These are phyloP conservation scores for Tilletia indica DNA, from an alignment of 1,284 basidiomycete genomes.

Conservation along the genomic window DNA sequence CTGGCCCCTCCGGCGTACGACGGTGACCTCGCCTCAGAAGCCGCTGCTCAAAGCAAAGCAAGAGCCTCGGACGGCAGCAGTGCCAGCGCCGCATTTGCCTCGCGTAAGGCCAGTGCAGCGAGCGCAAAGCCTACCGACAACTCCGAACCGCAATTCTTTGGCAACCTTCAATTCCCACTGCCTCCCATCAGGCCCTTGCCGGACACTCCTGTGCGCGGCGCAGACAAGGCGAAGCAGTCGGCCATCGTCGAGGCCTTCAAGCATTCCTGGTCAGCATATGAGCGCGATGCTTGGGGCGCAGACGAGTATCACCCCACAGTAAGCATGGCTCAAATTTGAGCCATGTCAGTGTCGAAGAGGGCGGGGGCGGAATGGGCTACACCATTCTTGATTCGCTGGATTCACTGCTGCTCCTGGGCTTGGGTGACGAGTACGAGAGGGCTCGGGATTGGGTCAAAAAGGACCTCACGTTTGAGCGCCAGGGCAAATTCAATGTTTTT, in stretches of 20 bases:
- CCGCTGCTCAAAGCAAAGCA: too few species aligned
- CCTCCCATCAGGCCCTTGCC: conserved; percentile 37
- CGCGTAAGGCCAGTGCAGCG: background rate
- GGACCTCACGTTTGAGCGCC: conserved; percentile 72
- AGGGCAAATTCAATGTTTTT: conserved; percentile 82
- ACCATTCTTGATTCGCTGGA: conserved; percentile 62
- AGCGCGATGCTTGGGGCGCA: conserved; percentile 48
- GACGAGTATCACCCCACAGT: conserved; percentile 53
- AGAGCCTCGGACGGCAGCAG: background rate
- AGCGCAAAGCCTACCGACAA: background rate
- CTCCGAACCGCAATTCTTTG: background rate
- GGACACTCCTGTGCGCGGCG: conserved; percentile 28
- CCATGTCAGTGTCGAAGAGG: conserved; percentile 24
- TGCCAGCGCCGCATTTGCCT: background rate
- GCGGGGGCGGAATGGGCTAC: conserved; percentile 46
- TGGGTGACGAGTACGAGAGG: conserved; percentile 73
- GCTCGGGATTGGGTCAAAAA: conserved; percentile 76
- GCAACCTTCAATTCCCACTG: conserved; percentile 24
- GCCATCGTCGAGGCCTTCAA: conserved; percentile 47
- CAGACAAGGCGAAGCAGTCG: conserved; percentile 31
- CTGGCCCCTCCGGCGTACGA: conserved; percentile 3
- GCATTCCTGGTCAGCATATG: conserved; percentile 52
- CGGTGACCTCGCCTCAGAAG: background rate
- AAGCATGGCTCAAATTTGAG: conserved; percentile 44
- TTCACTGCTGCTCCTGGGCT: conserved; percentile 80